phyloP scores from a whole-genome alignment of 257 asterid species.

The Solanum infundibuliforme region DNA sequence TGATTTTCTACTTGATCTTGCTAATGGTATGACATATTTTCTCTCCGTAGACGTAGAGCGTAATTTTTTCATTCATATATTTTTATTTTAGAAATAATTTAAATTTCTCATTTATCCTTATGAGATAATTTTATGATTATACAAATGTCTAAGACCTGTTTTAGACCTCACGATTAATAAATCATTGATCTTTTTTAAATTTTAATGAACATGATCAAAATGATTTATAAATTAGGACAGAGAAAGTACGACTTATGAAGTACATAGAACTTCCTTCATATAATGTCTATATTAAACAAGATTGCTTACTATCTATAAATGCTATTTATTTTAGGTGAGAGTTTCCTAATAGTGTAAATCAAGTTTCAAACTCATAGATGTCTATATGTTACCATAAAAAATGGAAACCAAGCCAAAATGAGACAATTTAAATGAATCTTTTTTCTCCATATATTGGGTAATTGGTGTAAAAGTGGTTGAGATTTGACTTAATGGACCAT shows the following conservation, averaged over 20 bases:
- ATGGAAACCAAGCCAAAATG: neutral
- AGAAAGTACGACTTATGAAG: neutral
- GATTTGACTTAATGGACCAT: neutral
- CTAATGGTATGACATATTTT: conserved; percentile 41
- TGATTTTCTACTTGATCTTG: conserved; percentile 85
- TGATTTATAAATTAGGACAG: neutral
- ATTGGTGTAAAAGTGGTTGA: neutral
- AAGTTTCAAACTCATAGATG: neutral
- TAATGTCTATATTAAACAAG: neutral
- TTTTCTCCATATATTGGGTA: neutral
- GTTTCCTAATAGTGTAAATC: neutral
- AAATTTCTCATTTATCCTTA: fast-evolving
- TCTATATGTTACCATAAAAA: neutral
- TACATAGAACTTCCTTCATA: neutral
- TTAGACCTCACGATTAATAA: neutral
- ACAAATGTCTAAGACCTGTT: neutral
- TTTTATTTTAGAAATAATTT: neutral
- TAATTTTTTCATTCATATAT: neutral
- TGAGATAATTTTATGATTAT: neutral
- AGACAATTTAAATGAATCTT: neutral
- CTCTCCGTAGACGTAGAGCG: neutral
- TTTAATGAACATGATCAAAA: neutral
- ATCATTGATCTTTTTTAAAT: fast-evolving
- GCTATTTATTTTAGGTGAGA: neutral
- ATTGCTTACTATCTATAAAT: neutral